These are phyloP conservation scores for Brasenia schreberi DNA, from an alignment of 164 flowering plant genomes.

Conservation along the genomic window DNA sequence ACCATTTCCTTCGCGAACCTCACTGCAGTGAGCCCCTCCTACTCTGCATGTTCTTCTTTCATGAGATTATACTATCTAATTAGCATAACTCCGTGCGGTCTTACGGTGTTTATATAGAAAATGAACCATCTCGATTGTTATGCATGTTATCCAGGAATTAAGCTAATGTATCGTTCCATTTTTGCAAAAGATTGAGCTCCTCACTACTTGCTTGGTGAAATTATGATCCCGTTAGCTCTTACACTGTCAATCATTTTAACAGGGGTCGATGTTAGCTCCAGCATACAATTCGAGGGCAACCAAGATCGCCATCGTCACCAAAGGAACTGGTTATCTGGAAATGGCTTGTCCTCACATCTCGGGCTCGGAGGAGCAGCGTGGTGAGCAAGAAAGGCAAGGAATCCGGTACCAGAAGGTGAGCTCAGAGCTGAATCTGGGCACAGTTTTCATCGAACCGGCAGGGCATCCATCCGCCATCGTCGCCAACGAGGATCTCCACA, in stretches of 20 bases:
- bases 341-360: constrained; percentile 43
- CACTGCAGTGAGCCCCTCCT: constrained; percentile 13
- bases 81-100: no score
- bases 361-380: constrained; percentile 1
- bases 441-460: constrained; percentile 25
- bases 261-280: constrained; percentile 33
- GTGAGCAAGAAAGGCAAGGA: constrained; percentile 4
- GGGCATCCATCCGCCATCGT: constrained; percentile 48
- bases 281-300: constrained; percentile 29
- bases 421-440: constrained; percentile 16
- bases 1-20: constrained; percentile 20
- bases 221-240: no score
- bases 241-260: background rate
- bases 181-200: no score
- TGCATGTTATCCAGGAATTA: no score
- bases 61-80: no score
- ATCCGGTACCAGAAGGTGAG: constrained; percentile 13
- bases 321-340: constrained; percentile 31
- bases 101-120: background rate
- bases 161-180: no score
- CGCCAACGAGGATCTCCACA: constrained; percentile 28
- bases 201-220: no score
- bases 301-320: constrained; percentile 14
- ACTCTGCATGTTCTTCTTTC: background rate
- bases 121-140: no score